These are phyloP conservation scores for Pichia cabralensis DNA, from an alignment of 805 yeast genomes.

Conservation along the genomic window DNA sequence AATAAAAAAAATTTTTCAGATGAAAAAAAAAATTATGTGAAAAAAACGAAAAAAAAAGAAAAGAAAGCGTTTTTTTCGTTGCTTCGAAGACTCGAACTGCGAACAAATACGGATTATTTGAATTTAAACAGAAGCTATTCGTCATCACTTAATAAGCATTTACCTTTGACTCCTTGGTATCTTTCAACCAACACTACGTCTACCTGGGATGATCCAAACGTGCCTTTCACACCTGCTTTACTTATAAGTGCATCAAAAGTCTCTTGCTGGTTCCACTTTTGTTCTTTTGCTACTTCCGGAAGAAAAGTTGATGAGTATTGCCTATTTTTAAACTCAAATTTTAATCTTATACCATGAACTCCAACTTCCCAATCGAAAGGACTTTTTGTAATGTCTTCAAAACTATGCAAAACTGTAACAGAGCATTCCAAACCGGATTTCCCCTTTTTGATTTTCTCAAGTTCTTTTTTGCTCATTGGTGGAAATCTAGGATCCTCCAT, in stretches of 20 bases:
- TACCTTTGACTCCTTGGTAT: constrained; percentile 38
- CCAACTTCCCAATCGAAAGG: constrained; percentile 76
- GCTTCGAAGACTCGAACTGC: too few relatives aligned
- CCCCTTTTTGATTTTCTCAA: constrained; percentile 24
- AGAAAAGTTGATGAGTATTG: constrained; percentile 64
- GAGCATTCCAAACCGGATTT: constrained; percentile 32
- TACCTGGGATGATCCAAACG: too few relatives aligned
- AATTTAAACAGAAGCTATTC: too few relatives aligned
- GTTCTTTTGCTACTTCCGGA: constrained; percentile 86
- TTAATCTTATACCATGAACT: constrained; percentile 51
- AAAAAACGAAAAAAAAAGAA: not conserved
- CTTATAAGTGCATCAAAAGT: constrained; percentile 62
- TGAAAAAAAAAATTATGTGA: not conserved
- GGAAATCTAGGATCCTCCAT: constrained; percentile 69
- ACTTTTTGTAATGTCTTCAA: constrained; percentile 36
- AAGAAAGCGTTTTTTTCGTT: too few relatives aligned
- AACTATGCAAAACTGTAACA: constrained; percentile 59
- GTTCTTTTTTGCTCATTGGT: constrained; percentile 49
- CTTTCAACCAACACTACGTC: constrained; percentile 26
- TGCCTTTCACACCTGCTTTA: constrained; percentile 48
- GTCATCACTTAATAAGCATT: too few relatives aligned
- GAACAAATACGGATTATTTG: too few relatives aligned
- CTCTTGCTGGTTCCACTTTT: constrained; percentile 65
- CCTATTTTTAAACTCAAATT: not conserved
- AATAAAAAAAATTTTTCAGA: not conserved